Evolutionary conservation across 148 eudicot species (phyloP), one percentile per base, ranked within the genome.

Genomic region (Rheum nobile): DNA sequence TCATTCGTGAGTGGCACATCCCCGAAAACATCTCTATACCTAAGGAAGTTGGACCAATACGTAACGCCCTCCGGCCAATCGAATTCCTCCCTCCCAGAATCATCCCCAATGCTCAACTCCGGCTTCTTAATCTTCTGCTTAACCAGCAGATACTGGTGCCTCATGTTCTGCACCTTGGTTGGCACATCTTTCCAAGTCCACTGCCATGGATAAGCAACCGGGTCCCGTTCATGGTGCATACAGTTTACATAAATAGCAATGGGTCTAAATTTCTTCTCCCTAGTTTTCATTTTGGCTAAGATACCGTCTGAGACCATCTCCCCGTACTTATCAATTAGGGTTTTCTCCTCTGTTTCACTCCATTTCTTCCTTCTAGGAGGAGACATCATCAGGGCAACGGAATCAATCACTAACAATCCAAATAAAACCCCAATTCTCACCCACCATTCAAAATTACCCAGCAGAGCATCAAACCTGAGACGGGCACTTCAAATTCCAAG

Each of bases 111-210:
- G 16, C 78, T 77, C 71, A 77, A 70, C 31, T 84, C 92, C 4
- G 82, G 78, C 83, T 83, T 90, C 86, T 88, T 93, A 65, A 93
- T 89, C 88, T 93, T 93, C 69, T 93, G 98, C 89, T 93, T 93
- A 44, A 89, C 98, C 61, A 91, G 72, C 35, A 92, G 76, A 84
- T 89, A 93, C 84, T 91, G 98, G 77, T 93, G 98, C 84, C 98
- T 88, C 98, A 91, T 93, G 79, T 93, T 93, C 76, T 93, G 98
- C 42, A 93, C 97, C 74, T 93, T 93, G n/a, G 94, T 93, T 4
- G 97, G 91, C 61, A 91, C 97, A 77, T 93, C 98, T 68, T 89
- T 91, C 98, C 98, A 91, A 73, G 85, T 86, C 98, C 98, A 93
- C 75, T 88, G 90, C 97, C 97, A 94, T 10, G 96, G 98, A 75